Evolutionary conservation across 202 grass and related monocot genomes (phyloP).

Genomic region (Schoenoplectus tabernaemontani): DNA sequence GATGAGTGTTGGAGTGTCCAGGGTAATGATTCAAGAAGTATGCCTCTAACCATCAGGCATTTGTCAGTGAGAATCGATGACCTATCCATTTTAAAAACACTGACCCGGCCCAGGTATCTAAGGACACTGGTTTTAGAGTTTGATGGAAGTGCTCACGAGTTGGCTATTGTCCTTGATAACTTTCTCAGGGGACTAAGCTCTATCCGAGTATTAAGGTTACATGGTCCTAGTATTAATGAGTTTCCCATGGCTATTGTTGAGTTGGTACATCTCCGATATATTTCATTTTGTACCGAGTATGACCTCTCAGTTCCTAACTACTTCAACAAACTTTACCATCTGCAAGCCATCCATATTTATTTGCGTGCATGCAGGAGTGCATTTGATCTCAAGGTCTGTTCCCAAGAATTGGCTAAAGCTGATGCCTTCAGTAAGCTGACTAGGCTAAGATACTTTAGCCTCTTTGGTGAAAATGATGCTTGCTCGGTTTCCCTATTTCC

Average conservation of each 20-base stretch:
- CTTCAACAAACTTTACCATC: slow-evolving; percentile 29
- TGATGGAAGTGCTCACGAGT: slow-evolving; percentile 7
- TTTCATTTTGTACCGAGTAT: slow-evolving; percentile 16
- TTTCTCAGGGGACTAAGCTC: slow-evolving; percentile 24
- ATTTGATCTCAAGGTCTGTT: background rate
- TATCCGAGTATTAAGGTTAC: slow-evolving; percentile 27
- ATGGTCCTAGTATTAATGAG: slow-evolving; percentile 21
- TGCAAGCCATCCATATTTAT: slow-evolving; percentile 12
- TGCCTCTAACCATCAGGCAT: slow-evolving; percentile 24
- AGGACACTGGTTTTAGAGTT: slow-evolving; percentile 26
- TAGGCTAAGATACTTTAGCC: slow-evolving; percentile 18
- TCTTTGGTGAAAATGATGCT: background rate
- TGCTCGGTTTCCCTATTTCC: background rate
- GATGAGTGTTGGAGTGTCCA: slow-evolving; percentile 31
- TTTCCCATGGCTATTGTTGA: slow-evolving; percentile 11
- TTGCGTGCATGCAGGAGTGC: background rate
- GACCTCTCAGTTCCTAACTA: background rate
- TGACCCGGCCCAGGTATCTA: slow-evolving; percentile 21
- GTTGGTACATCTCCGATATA: slow-evolving; percentile 36
- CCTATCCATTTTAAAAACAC: slow-evolving; percentile 1
- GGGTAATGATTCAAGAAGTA: background rate
- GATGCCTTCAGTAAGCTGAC: slow-evolving; percentile 8
- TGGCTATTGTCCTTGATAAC: slow-evolving; percentile 20
- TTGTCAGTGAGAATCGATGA: slow-evolving; percentile 12
- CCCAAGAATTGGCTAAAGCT: background rate